phyloP scores from a whole-genome alignment of 2,329 filamentous ascomycete genomes.

The Ophiosphaerella herpotricha region DNA sequence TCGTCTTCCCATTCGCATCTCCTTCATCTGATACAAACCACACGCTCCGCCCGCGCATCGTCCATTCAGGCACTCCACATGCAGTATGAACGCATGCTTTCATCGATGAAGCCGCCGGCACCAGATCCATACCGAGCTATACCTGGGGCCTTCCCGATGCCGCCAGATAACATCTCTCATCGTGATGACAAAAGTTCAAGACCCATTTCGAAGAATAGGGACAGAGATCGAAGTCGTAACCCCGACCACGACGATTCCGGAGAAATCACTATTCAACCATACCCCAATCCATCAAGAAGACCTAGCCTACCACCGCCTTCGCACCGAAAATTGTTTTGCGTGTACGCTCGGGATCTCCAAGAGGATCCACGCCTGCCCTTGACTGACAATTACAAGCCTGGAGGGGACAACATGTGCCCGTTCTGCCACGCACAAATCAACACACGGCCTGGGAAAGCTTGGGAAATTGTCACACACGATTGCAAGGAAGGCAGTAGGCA shows the following conservation, averaged over 20 bases:
- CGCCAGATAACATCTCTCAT: conserved; percentile 3
- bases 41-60: conserved; percentile 29
- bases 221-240: conserved; percentile 10
- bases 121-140: conserved; percentile 13
- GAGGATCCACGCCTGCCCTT: conserved; percentile 23
- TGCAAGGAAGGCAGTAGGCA: conserved; percentile 9
- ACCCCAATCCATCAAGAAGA: conserved; percentile 4
- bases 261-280: conserved; percentile 4
- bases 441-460: conserved; percentile 28
- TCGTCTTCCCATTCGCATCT: conserved; percentile 35
- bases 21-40: conserved; percentile 31
- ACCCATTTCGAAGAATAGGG: conserved; percentile 6
- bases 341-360: conserved; percentile 40
- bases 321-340: conserved; percentile 29
- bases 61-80: conserved; percentile 34
- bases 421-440: conserved; percentile 30
- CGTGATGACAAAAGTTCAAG: conserved; percentile 1
- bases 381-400: conserved; percentile 24
- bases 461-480: conserved; percentile 32
- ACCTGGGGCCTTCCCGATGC: conserved; percentile 23
- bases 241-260: conserved; percentile 7
- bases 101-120: conserved; percentile 2
- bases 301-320: conserved; percentile 1
- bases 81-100: conserved; percentile 36
- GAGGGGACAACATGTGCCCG: conserved; percentile 33